A percentile compares a stretch with the other conserved stretches of the same genome.
Evolutionary conservation across 768 basidiomycete genomes (phyloP).

Genomic region (Serendipita indica): DNA sequence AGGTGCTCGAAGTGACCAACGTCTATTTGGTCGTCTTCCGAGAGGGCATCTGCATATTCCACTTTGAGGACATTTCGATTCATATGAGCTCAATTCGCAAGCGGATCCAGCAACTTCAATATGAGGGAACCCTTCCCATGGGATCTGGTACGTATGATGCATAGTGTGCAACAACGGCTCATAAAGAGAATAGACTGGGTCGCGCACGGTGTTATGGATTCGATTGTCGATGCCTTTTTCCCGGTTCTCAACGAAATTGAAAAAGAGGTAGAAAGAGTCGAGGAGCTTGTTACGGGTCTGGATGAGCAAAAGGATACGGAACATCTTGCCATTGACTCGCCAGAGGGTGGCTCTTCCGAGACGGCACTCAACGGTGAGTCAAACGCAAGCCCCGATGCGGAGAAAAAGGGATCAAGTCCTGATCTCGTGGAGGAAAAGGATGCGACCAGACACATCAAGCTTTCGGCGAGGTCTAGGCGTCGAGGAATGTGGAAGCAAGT

Average conservation of each 20-base stretch:
- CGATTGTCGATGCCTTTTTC: constrained; percentile 87
- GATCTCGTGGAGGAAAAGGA: neutral
- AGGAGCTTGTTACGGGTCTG: constrained; percentile 37
- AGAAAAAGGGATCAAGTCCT: neutral
- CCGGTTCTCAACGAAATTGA: constrained; percentile 71
- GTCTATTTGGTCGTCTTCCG: constrained; percentile 83
- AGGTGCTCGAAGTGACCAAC: constrained; percentile 55
- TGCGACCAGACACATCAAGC: neutral
- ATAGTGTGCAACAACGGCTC: too few relatives aligned
- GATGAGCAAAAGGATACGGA: constrained; percentile 9
- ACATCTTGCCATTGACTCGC: neutral
- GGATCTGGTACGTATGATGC: constrained; percentile 51
- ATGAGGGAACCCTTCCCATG: constrained; percentile 42
- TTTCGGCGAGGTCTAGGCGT: neutral
- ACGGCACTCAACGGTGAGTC: neutral
- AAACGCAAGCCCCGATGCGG: neutral
- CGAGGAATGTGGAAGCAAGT: too few relatives aligned
- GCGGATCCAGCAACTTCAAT: constrained; percentile 48
- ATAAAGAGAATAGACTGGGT: constrained; percentile 58
- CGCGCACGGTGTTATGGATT: constrained; percentile 82
- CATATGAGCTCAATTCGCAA: constrained; percentile 65
- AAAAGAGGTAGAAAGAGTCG: constrained; percentile 62
- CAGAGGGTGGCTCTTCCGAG: neutral
- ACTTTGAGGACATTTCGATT: constrained; percentile 80
- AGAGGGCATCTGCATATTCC: constrained; percentile 78